phyloP scores from a whole-genome alignment of 441 rosid species.

The Croton setiger region DNA sequence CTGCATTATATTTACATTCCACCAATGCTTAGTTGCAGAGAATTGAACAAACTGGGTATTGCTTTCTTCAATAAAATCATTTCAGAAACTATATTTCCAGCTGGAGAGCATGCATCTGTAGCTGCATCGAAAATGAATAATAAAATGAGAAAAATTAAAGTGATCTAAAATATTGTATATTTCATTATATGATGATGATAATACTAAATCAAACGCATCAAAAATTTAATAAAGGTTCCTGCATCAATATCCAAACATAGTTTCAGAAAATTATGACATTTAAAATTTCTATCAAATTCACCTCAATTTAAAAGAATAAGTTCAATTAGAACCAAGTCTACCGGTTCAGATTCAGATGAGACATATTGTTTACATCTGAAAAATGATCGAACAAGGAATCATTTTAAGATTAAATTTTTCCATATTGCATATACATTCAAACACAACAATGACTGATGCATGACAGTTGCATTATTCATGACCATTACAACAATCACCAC shows the following conservation, averaged over 20 bases:
- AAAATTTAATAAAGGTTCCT: too few species aligned
- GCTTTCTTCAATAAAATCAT: not conserved
- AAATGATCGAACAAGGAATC: not conserved
- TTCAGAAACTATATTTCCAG: too few species aligned
- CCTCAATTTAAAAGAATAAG: too few species aligned
- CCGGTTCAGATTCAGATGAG: not conserved
- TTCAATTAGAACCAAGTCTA: not conserved
- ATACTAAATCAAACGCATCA: not conserved
- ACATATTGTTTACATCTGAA: constrained; percentile 1
- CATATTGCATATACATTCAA: not conserved
- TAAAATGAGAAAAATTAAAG: too few species aligned
- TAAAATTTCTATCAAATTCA: not conserved
- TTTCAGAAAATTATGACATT: not conserved
- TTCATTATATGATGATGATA: too few species aligned
- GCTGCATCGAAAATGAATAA: too few species aligned
- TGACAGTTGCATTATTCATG: not conserved
- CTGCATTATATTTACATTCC: not conserved
- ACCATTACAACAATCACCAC: too few species aligned
- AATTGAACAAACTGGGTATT: not conserved
- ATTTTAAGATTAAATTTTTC: not conserved
- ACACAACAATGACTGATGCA: not conserved
- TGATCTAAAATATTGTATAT: too few species aligned
- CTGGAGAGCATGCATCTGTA: too few species aligned
- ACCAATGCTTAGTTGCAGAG: not conserved
- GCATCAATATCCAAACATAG: not conserved